Evolutionary conservation across 345 rosid genomes (phyloP), one percentile per base, ranked within the genome.

Genomic region (Bruguiera parviflora): DNA sequence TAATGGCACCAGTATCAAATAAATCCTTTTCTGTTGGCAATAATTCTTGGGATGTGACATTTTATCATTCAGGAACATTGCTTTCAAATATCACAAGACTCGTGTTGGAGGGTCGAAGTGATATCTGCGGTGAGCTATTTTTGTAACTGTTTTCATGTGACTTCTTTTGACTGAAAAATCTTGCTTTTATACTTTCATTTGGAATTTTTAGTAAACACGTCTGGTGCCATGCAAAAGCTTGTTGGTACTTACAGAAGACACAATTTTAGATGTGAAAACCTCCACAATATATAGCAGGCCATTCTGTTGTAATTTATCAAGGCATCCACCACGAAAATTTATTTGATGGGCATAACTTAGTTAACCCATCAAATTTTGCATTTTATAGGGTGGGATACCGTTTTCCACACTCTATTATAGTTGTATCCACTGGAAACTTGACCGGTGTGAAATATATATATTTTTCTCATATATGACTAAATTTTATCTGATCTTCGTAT

Each of bases 91-190:
- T 92, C 67, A 81, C 83, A 43, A 83, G 79, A 65, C 84, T 89
- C 69, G 79, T 85, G 31, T 81, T 92, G 71, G 90, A 88, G 84
- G 97, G 97, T 62, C 81, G 97, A 75, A 82, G 71, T 75, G 92
- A 89, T 57, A 35, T 92, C 58, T 71, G 28, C 77, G 97, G 97
- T 89, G 77, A 81, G 92, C 73, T 67, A 56, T 69, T 37, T 59
- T 72, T 58, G 31, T 27, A 28, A 28, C 31, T 51, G 18, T 55
- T 56, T 66, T 58, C 8, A 21, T 58, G 37, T 31, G 37, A 39
- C 8, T 35, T 10, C 64, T 60, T 46, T 55, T 65, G 4, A 24
- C 63, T 61, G 27, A n/a, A 64, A 71, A 51, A 8, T n/a, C 11
- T 7, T 22, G 32, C 59, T 18, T 65, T 6, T 16, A 39, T 60